These are phyloP conservation scores for Orobanche coerulescens DNA, from an alignment of 257 asterid genomes.

Conservation along the genomic window DNA sequence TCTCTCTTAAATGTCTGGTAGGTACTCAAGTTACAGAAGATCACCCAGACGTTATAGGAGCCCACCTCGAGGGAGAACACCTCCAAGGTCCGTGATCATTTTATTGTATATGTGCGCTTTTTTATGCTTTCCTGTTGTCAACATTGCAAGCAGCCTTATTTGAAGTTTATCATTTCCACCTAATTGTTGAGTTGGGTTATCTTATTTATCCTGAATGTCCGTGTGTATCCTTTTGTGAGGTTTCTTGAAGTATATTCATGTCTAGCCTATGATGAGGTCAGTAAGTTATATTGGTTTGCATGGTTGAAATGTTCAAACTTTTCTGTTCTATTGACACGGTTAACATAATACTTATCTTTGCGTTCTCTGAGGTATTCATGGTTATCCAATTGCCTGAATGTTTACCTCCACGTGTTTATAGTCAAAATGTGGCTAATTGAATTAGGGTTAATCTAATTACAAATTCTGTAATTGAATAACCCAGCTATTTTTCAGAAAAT, in stretches of 20 bases:
- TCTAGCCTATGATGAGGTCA: background rate
- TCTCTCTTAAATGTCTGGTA: background rate
- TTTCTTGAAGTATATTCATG: background rate
- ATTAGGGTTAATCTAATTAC: too few relatives aligned
- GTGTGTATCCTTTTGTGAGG: too few relatives aligned
- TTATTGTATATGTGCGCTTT: background rate
- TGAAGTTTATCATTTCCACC: background rate
- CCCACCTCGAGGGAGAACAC: conserved; percentile 90
- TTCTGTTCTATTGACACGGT: too few relatives aligned
- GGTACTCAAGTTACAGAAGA: conserved; percentile 77
- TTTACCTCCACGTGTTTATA: too few relatives aligned
- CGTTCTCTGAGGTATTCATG: too few relatives aligned
- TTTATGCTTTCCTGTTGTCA: background rate
- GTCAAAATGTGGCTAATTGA: too few relatives aligned
- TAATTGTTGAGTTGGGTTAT: background rate
- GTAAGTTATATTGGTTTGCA: background rate
- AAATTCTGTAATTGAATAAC: too few relatives aligned
- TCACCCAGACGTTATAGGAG: conserved; percentile 95
- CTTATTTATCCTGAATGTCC: background rate
- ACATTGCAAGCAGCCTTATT: background rate
- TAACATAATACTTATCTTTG: too few relatives aligned
- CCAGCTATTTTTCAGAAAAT: too few relatives aligned
- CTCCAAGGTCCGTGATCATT: conserved; percentile 61
- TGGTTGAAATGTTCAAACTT: too few relatives aligned
- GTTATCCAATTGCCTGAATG: too few relatives aligned